These are phyloP conservation scores for Fraxinus velutina DNA, from an alignment of 305 asterid species.

Conservation along the genomic window DNA sequence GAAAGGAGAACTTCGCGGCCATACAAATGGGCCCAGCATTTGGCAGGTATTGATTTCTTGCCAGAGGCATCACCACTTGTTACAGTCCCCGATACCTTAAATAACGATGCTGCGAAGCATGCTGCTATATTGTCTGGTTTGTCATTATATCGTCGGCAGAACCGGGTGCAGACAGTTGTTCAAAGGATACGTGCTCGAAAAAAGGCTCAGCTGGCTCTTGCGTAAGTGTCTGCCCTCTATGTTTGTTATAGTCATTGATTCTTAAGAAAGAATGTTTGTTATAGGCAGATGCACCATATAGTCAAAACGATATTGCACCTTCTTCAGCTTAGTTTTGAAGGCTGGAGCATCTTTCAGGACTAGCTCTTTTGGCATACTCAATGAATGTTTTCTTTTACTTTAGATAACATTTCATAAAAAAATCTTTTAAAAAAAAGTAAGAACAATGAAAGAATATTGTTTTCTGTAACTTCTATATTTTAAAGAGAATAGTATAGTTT, in stretches of 20 bases:
- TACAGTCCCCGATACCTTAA: slow-evolving; percentile 46
- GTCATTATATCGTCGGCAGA: slow-evolving; percentile 81
- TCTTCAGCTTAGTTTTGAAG: neutral
- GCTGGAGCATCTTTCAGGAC: neutral
- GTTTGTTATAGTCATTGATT: slow-evolving; percentile 38
- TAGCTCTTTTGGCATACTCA: neutral
- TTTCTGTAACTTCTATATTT: neutral
- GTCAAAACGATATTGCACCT: slow-evolving; percentile 15
- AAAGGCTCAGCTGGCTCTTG: slow-evolving; percentile 91
- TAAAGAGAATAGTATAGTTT: neutral
- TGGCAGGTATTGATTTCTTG: slow-evolving; percentile 93
- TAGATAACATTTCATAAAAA: neutral
- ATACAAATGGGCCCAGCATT: slow-evolving; percentile 97
- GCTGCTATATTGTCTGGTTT: slow-evolving; percentile 57
- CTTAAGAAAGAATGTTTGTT: slow-evolving; percentile 17
- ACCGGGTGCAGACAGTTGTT: slow-evolving; percentile 83
- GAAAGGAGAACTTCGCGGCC: slow-evolving; percentile 76
- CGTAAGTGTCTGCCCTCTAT: slow-evolving; percentile 71
- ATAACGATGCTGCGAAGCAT: slow-evolving; percentile 50
- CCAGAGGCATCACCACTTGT: slow-evolving; percentile 86
- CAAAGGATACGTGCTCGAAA: slow-evolving; percentile 82
- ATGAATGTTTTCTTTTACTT: neutral
- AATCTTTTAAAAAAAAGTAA: neutral
- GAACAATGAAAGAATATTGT: neutral
- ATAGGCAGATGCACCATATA: slow-evolving; percentile 18